These are phyloP conservation scores for Ogataea degrootiae DNA, from an alignment of 805 yeast genomes.

Conservation along the genomic window DNA sequence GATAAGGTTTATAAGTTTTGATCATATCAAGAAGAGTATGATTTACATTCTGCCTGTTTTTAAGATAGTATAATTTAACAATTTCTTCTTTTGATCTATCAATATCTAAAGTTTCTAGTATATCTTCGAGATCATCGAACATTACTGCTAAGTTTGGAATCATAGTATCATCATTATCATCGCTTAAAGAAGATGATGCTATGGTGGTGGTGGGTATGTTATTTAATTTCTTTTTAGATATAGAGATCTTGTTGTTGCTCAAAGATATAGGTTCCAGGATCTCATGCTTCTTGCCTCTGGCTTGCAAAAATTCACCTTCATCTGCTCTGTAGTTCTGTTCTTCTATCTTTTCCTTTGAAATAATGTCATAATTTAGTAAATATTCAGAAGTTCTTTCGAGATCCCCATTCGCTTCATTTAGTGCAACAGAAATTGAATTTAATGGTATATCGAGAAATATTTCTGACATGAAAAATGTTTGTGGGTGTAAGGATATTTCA, in stretches of 20 bases:
- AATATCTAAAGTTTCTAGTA: conserved; percentile 7
- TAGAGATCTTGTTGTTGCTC: no score
- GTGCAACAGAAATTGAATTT: conserved; percentile 26
- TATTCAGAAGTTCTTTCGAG: conserved; percentile 29
- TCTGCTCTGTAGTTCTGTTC: conserved; percentile 7
- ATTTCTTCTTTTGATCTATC: conserved; percentile 1
- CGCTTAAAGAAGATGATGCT: no score
- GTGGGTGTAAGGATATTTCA: conserved; percentile 4
- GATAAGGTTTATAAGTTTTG: conserved; percentile 5
- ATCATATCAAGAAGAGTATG: conserved; percentile 18
- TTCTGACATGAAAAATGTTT: conserved; percentile 22
- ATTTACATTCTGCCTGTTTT: conserved; percentile 8
- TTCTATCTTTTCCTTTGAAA: neutral
- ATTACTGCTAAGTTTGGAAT: neutral
- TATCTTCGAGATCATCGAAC: conserved; percentile 10
- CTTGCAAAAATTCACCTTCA: neutral
- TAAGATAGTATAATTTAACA: conserved; percentile 9
- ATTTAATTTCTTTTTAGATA: no score
- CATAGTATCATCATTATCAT: neutral
- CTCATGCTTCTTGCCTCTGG: neutral
- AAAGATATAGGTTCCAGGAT: no score
- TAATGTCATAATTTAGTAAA: conserved; percentile 22
- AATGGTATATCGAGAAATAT: conserved; percentile 43
- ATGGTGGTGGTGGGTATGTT: no score
- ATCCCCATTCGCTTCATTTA: conserved; percentile 29